Evolutionary conservation across 1,284 basidiomycete species (phyloP).

Genomic region (Ustilago tritici): DNA sequence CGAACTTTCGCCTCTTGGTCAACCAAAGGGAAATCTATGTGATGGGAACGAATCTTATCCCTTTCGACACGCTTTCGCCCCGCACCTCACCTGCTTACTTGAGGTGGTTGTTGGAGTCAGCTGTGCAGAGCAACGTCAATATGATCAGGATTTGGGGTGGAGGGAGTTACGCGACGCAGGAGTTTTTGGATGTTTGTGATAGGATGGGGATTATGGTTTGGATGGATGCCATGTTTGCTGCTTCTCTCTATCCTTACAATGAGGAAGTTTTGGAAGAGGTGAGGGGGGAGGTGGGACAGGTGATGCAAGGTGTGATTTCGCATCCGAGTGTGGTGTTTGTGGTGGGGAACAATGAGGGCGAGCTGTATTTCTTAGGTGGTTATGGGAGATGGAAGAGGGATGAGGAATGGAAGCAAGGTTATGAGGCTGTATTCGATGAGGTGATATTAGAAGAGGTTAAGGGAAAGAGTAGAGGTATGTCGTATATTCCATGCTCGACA

Average conservation of each 20-base stretch:
- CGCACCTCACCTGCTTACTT: conserved; percentile 34
- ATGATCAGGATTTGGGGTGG: conserved; percentile 63
- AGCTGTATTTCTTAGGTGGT: conserved; percentile 41
- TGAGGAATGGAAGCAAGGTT: conserved; percentile 30
- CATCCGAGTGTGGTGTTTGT: conserved; percentile 72
- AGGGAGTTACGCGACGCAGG: conserved; percentile 50
- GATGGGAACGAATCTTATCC: conserved; percentile 54
- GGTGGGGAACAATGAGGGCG: conserved; percentile 59
- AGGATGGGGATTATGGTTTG: conserved; percentile 77
- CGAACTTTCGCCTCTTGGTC: conserved; percentile 51
- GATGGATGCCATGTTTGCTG: conserved; percentile 78
- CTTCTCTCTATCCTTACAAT: conserved; percentile 72
- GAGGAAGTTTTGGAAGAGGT: conserved; percentile 73
- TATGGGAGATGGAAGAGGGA: conserved; percentile 23
- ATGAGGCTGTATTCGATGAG: conserved; percentile 70
- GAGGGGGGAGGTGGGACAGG: conserved; percentile 75
- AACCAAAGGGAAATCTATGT: conserved; percentile 51
- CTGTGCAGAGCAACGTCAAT: conserved; percentile 42
- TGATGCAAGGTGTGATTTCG: conserved; percentile 74
- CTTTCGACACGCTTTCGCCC: conserved; percentile 44
- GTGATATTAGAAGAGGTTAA: conserved; percentile 74
- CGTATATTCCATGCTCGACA: conserved; percentile 77
- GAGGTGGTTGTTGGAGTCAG: conserved; percentile 48
- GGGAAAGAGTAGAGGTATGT: conserved; percentile 74
- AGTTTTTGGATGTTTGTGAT: conserved; percentile 76